Percentiles rank a stretch among this genome's conserved stretches.
These are phyloP conservation scores for Paramecium tetraurelia DNA, from an alignment of 73 alveolate genomes.

Conservation along the genomic window DNA sequence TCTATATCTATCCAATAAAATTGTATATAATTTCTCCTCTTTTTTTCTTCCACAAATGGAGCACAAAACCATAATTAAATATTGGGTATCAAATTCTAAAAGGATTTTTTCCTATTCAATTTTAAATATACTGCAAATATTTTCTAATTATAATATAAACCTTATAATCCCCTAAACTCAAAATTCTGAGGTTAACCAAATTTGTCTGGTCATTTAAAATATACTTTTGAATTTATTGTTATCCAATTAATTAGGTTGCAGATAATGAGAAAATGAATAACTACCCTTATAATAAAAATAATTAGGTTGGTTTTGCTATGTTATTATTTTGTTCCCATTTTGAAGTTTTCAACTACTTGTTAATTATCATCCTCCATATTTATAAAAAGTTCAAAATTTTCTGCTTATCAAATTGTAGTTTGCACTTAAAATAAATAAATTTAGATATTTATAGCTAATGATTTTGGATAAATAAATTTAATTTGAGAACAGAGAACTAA, in stretches of 20 bases:
- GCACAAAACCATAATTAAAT: not conserved
- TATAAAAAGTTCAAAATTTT: too few relatives aligned
- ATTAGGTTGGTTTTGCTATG: too few relatives aligned
- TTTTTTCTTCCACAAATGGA: not conserved
- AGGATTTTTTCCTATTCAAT: not conserved
- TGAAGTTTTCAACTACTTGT: too few relatives aligned
- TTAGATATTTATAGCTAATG: not conserved
- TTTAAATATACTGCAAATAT: not conserved
- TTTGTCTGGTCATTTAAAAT: not conserved
- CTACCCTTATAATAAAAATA: too few relatives aligned
- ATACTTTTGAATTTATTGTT: not conserved
- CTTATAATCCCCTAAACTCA: not conserved
- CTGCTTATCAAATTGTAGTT: not conserved
- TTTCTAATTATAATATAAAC: not conserved
- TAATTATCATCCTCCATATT: not conserved
- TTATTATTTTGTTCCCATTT: too few relatives aligned
- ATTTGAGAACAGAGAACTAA: not conserved
- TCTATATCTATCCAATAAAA: not conserved
- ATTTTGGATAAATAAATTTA: too few relatives aligned
- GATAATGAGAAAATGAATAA: not conserved
- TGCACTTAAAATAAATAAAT: not conserved
- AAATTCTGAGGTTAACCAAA: not conserved
- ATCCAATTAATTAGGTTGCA: not conserved
- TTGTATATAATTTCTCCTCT: not conserved
- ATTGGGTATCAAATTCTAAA: not conserved